Evolutionary conservation across 2,329 filamentous ascomycete genomes (phyloP), one percentile per base, ranked within the genome.

Genomic region (Paraconiothyrium sp.): DNA sequence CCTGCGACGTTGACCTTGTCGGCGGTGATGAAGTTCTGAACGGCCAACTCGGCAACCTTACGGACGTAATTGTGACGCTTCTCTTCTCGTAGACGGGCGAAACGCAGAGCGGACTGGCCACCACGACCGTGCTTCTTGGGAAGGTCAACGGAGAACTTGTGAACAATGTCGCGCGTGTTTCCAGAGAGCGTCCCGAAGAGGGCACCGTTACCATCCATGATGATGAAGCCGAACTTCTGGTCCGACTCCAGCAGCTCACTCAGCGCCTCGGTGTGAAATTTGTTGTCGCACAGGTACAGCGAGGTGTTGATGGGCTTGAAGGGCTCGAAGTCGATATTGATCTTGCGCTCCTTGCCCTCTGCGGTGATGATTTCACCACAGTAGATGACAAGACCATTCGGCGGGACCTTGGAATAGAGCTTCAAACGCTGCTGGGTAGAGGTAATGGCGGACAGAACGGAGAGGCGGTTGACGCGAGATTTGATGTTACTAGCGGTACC

Each of bases 221-320:
- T 90, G 81, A 99, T 99, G 84, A 99, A 99, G 58, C 95, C 95
- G 73, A 99, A 99, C 83, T 97, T 97, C 83, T 98, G 95, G 80
- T 99, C 95, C 20, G 94, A 97, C 83, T 99, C 95, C 69, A 99
- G 90, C 75, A 99, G 88, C 84, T 99, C 95, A 69, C 94, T 95
- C 69, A 99, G 85, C 20, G 95, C 94, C 82, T 99, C 95, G 60
- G 95, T 99, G 80, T 99, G 95, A 83, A 99, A 99, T 79, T 99
- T 99, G 87, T 99, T 99, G 89, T 99, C 95, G 84, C 95, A 99
- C 64, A 99, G 92, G 81, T 99, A 99, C 50, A 99, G 88, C 48
- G 96, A 99, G 39, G 95, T 99, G 83, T 99, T 99, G 89, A 99
- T 99, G 64, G 95, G 95, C 87, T 99, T 99, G 88, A 99, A 99